These are phyloP conservation scores for Cryptococcus sp. DNA, from an alignment of 1,284 basidiomycete species.

Conservation along the genomic window DNA sequence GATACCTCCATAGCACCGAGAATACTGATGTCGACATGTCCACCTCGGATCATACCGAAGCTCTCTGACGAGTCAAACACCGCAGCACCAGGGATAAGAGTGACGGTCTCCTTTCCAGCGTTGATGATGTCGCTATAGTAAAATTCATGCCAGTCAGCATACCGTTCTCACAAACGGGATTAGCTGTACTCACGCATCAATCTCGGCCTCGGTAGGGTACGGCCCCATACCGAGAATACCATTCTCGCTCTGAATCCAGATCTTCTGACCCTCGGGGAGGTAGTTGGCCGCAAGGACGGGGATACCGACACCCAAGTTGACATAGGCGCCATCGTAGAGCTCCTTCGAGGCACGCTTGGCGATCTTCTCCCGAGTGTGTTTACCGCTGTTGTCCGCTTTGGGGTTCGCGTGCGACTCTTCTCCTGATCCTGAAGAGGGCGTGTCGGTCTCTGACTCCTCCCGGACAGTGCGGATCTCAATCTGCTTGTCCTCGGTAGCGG, in stretches of 20 bases:
- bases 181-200: slow-evolving; percentile 74
- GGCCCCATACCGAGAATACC: slow-evolving; percentile 94
- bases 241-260: slow-evolving; percentile 94
- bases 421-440: slow-evolving; percentile 14
- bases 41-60: slow-evolving; percentile 95
- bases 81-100: slow-evolving; percentile 86
- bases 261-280: slow-evolving; percentile 72
- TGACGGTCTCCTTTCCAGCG: slow-evolving; percentile 72
- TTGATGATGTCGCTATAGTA: slow-evolving; percentile 5
- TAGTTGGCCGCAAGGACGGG: slow-evolving; percentile 90
- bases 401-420: slow-evolving; percentile 10
- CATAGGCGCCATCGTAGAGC: slow-evolving; percentile 84
- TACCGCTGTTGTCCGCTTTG: slow-evolving; percentile 45
- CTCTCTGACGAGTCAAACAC: slow-evolving; percentile 66
- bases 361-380: slow-evolving; percentile 66
- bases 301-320: slow-evolving; percentile 77
- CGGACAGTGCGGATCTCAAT: slow-evolving; percentile 71
- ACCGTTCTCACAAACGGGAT: not conserved
- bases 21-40: slow-evolving; percentile 92
- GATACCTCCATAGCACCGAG: slow-evolving; percentile 91
- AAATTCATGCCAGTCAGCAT: slow-evolving; percentile 3
- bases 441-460: slow-evolving; percentile 33
- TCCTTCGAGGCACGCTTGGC: slow-evolving; percentile 80
- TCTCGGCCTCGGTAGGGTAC: slow-evolving; percentile 79
- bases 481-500: slow-evolving; percentile 72